phyloP scores from a whole-genome alignment of 2,329 filamentous ascomycete species.

The Alternaria gansuensis region DNA sequence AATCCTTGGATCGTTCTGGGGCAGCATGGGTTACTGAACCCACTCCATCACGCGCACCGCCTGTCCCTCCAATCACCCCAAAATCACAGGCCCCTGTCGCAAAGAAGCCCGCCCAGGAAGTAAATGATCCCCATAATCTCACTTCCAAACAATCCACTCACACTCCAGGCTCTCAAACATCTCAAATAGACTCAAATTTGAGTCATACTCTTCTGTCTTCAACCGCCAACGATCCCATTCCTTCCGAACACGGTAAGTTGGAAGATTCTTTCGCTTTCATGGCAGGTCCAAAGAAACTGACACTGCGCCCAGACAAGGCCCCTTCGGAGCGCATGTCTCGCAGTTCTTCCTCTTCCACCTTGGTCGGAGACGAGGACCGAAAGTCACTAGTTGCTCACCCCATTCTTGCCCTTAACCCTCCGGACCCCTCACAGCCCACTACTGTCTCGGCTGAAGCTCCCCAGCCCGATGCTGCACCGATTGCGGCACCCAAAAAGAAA shows the following conservation, averaged over 20 bases:
- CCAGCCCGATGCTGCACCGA: background rate
- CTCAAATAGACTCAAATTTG: background rate
- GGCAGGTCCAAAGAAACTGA: background rate
- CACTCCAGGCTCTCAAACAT: background rate
- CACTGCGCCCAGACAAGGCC: background rate
- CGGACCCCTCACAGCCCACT: background rate
- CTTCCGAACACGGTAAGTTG: conserved; percentile 10
- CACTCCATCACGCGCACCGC: background rate
- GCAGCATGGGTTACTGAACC: conserved; percentile 19
- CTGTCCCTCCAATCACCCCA: background rate
- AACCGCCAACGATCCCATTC: background rate
- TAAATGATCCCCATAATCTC: conserved; percentile 2
- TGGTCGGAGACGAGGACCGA: conserved; percentile 12
- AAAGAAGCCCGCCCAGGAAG: conserved; percentile 16
- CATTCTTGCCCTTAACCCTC: conserved; percentile 4
- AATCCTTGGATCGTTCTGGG: conserved; percentile 6
- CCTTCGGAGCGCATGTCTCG: background rate
- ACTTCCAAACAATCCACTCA: conserved; percentile 13
- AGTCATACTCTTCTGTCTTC: background rate
- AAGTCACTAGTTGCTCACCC: background rate
- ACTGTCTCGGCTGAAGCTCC: background rate
- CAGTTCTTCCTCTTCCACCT: conserved; percentile 15
- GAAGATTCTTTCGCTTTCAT: background rate
- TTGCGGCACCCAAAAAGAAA: conserved; percentile 22
- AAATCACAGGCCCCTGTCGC: conserved; percentile 12